These are phyloP conservation scores for Zygnema circumcarinatum DNA, from an alignment of 139 green algal genomes.

Conservation along the genomic window DNA sequence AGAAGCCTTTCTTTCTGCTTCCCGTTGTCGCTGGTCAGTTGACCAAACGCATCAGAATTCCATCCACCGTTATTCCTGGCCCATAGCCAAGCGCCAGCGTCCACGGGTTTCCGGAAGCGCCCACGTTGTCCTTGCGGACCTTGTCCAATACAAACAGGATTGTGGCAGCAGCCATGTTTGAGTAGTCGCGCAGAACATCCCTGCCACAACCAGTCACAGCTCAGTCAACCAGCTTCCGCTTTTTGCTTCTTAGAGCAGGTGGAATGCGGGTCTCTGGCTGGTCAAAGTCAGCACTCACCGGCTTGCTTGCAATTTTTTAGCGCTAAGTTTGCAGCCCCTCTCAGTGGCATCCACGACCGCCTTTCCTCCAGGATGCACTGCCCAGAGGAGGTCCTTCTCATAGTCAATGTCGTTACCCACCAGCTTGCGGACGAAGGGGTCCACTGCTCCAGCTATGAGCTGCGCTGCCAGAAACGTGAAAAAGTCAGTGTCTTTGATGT, in stretches of 20 bases:
- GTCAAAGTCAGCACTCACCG: slow-evolving; percentile 3
- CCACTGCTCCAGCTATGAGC: slow-evolving; percentile 22
- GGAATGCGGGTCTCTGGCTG: too few relatives aligned
- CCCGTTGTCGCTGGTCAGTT: too few relatives aligned
- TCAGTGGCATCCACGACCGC: slow-evolving; percentile 38
- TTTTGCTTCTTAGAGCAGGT: too few relatives aligned
- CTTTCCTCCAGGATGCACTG: slow-evolving; percentile 46
- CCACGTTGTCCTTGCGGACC: slow-evolving; percentile 30
- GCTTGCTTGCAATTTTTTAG: slow-evolving; percentile 46
- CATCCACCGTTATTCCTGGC: slow-evolving; percentile 43
- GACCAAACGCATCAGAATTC: slow-evolving; percentile 21
- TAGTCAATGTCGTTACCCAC: slow-evolving; percentile 35
- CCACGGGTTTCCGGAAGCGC: slow-evolving; percentile 16
- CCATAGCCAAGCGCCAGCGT: slow-evolving; percentile 42
- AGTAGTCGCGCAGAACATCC: slow-evolving; percentile 17
- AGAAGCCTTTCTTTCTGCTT: too few relatives aligned
- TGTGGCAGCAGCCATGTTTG: slow-evolving; percentile 38
- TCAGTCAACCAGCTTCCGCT: not conserved
- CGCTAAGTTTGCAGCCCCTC: slow-evolving; percentile 29
- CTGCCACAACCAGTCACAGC: slow-evolving; percentile 12
- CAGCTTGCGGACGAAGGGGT: slow-evolving; percentile 33
- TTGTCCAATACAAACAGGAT: slow-evolving; percentile 52
- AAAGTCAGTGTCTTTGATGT: not conserved
- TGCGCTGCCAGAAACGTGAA: slow-evolving; percentile 8
- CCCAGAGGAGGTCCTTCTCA: slow-evolving; percentile 39